phyloP scores from a whole-genome alignment of 306 rosid genomes.

The Citrullus amarus region DNA sequence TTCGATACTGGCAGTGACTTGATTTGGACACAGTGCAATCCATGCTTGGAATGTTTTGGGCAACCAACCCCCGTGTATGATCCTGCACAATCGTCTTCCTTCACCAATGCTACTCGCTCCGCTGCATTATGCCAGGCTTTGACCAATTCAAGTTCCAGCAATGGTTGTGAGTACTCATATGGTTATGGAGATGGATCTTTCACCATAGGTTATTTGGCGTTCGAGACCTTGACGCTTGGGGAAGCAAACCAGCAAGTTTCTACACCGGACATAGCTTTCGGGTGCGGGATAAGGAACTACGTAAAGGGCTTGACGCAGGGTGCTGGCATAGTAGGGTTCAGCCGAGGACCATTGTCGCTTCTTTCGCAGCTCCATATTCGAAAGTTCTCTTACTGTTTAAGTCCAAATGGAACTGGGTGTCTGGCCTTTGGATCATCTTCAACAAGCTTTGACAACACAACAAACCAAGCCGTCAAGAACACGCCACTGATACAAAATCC shows the following conservation, averaged over 20 bases:
- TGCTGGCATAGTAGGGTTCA: constrained; percentile 58
- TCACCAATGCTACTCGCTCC: constrained; percentile 28
- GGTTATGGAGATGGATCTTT: constrained; percentile 54
- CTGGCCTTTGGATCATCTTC: constrained; percentile 40
- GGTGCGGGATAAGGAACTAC: constrained; percentile 57
- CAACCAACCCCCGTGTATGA: constrained; percentile 62
- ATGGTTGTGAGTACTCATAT: constrained; percentile 42
- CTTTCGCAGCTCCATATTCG: constrained; percentile 58
- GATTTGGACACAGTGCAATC: constrained; percentile 72
- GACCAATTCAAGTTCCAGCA: constrained; percentile 37
- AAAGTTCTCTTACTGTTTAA: constrained; percentile 60
- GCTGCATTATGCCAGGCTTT: constrained; percentile 31
- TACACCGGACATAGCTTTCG: constrained; percentile 36
- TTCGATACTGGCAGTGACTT: constrained; percentile 78
- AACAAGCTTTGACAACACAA: constrained; percentile 14
- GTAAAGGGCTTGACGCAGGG: constrained; percentile 64
- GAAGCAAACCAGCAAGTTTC: constrained; percentile 8
- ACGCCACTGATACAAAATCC: constrained; percentile 56
- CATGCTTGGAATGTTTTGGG: constrained; percentile 44
- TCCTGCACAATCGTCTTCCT: constrained; percentile 43
- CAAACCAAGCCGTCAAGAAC: not conserved
- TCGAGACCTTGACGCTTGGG: constrained; percentile 62
- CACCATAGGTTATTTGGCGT: constrained; percentile 44
- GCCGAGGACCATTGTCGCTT: constrained; percentile 59
- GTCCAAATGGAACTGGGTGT: constrained; percentile 36